phyloP scores from a whole-genome alignment of 2,329 filamentous ascomycete species.

The Fusarium armeniacum region DNA sequence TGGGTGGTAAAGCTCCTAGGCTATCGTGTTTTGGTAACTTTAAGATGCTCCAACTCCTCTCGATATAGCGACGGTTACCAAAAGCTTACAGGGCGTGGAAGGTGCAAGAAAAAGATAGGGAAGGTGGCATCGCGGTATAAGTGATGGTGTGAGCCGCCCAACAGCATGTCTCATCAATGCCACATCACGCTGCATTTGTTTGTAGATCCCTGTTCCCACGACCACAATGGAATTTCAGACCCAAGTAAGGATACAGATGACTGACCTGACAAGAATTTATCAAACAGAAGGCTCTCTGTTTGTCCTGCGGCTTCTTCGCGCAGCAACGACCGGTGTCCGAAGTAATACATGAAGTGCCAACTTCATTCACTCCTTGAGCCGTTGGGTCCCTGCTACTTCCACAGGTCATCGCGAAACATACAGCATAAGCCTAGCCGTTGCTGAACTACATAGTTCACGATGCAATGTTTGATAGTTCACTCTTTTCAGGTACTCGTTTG shows the following conservation, averaged over 20 bases:
- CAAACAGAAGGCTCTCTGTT: no score
- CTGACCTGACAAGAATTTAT: background rate
- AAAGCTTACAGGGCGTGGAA: background rate
- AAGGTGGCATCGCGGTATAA: background rate
- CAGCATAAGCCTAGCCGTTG: background rate
- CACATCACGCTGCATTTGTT: conserved; percentile 5
- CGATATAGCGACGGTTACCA: background rate
- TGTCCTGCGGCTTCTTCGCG: background rate
- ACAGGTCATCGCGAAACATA: background rate
- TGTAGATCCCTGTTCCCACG: background rate
- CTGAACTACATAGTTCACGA: background rate
- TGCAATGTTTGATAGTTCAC: background rate
- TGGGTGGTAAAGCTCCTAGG: background rate
- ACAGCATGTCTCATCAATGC: conserved; percentile 7
- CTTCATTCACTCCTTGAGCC: background rate
- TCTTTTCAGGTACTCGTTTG: background rate
- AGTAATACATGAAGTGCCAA: background rate
- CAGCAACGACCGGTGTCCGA: background rate
- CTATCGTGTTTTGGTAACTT: background rate
- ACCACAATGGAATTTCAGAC: background rate
- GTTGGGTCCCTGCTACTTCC: background rate
- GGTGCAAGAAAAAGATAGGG: background rate
- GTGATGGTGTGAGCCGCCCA: conserved; percentile 7
- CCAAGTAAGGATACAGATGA: background rate
- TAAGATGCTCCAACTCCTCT: background rate